phyloP scores from a whole-genome alignment of 1,139 yeast genomes.

The Kodamaea anthophila region DNA sequence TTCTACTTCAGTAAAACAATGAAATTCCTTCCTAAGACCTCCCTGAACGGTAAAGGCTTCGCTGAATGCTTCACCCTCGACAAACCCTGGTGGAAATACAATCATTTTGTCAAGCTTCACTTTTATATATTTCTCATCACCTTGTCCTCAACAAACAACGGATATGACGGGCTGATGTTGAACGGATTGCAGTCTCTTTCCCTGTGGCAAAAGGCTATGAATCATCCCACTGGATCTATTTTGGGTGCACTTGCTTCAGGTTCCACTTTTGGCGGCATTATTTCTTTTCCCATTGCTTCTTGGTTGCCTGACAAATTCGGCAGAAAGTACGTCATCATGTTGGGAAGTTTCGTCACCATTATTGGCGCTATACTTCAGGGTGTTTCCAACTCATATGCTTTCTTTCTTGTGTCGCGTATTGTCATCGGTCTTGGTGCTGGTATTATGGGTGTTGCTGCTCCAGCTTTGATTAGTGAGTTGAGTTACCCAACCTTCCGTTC shows the following conservation, averaged over 20 bases:
- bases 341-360: conserved; percentile 11
- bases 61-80: conserved; percentile 8
- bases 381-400: conserved; percentile 25
- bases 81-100: conserved; percentile 11
- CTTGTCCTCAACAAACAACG: conserved; percentile 17
- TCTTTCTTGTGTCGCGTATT: conserved; percentile 34
- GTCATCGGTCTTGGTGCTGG: conserved; percentile 40
- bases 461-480: conserved; percentile 36
- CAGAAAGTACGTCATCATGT: conserved; percentile 22
- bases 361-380: conserved; percentile 33
- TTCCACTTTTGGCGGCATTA: conserved; percentile 17
- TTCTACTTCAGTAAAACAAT: too few species aligned
- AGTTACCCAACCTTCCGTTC: conserved; percentile 44
- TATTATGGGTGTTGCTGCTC: conserved; percentile 32
- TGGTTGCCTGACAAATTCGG: conserved; percentile 41
- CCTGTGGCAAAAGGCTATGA: conserved; percentile 15
- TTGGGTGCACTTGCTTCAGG: conserved; percentile 20
- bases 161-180: conserved; percentile 19
- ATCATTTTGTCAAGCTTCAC: conserved; percentile 8
- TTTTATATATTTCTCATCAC: conserved; percentile 14
- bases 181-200: conserved; percentile 18
- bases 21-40: too few species aligned
- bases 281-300: conserved; percentile 23
- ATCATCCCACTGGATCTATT: conserved; percentile 14
- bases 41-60: too few species aligned